Evolutionary conservation across 306 rosid genomes (phyloP).

Genomic region (Dryas drummondii): DNA sequence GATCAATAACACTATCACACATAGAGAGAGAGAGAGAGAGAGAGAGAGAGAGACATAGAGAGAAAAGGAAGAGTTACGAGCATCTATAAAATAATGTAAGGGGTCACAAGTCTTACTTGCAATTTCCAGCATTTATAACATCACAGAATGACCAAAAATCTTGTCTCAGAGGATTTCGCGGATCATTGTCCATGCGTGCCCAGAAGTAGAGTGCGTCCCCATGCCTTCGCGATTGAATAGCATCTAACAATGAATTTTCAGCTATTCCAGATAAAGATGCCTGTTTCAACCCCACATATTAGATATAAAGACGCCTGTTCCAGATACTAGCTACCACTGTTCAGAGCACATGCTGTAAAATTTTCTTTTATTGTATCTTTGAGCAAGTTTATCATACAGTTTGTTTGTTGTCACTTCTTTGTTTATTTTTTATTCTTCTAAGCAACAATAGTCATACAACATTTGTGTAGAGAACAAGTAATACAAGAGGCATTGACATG

Average conservation of each 20-base stretch:
- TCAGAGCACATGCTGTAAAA: not conserved
- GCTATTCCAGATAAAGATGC: conserved; percentile 72
- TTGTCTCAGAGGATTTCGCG: conserved; percentile 55
- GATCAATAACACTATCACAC: not conserved
- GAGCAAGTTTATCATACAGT: not conserved
- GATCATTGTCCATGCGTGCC: conserved; percentile 83
- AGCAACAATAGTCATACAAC: not conserved
- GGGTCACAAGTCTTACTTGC: conserved; percentile 61
- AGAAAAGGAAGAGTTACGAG: not conserved
- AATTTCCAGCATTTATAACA: conserved; percentile 87
- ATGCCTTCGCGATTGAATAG: conserved; percentile 59
- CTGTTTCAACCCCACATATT: conserved; percentile 43
- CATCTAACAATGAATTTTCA: conserved; percentile 70
- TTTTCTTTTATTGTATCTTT: not conserved
- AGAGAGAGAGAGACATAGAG: not conserved
- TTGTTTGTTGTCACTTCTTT: not conserved
- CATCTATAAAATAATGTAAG: not conserved
- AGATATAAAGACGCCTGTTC: conserved; percentile 22
- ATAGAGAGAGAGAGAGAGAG: not conserved
- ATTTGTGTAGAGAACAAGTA: conserved; percentile 2
- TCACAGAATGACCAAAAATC: conserved; percentile 97
- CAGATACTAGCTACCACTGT: not conserved
- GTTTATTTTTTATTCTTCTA: not conserved
- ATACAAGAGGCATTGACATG: not conserved
- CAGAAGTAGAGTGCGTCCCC: conserved; percentile 96